Evolutionary conservation across 2,329 filamentous ascomycete species (phyloP).

Genomic region (Botrytis galanthina): DNA sequence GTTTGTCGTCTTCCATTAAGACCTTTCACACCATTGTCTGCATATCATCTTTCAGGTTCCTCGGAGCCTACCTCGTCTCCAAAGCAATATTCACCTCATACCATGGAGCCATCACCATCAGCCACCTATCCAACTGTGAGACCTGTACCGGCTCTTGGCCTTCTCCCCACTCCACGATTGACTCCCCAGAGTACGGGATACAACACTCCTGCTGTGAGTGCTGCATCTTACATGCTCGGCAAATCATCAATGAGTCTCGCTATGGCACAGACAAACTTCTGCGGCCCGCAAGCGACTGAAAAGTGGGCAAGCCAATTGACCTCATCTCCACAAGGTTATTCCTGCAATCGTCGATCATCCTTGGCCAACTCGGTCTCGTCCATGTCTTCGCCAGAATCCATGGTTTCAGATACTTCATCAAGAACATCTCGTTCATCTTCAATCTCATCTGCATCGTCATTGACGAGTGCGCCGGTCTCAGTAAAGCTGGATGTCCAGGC

Average conservation of each 20-base stretch:
- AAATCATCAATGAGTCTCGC: slow-evolving; percentile 60
- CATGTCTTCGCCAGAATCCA: slow-evolving; percentile 64
- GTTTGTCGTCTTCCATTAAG: slow-evolving; percentile 27
- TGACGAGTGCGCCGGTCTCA: slow-evolving; percentile 56
- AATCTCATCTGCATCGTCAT: slow-evolving; percentile 60
- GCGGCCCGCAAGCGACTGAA: slow-evolving; percentile 51
- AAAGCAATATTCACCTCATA: slow-evolving; percentile 44
- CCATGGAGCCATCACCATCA: slow-evolving; percentile 52
- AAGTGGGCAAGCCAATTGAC: slow-evolving; percentile 49
- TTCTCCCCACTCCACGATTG: slow-evolving; percentile 58
- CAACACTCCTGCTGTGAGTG: slow-evolving; percentile 60
- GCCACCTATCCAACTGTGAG: slow-evolving; percentile 47
- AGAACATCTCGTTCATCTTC: slow-evolving; percentile 63
- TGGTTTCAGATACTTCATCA: slow-evolving; percentile 58
- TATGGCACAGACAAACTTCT: slow-evolving; percentile 53
- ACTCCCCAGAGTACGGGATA: slow-evolving; percentile 56
- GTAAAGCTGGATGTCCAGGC: slow-evolving; percentile 58
- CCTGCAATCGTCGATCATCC: slow-evolving; percentile 56
- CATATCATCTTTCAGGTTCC: slow-evolving; percentile 41
- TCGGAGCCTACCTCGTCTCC: slow-evolving; percentile 44
- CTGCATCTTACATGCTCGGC: slow-evolving; percentile 49
- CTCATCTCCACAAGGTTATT: slow-evolving; percentile 53
- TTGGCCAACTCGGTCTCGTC: slow-evolving; percentile 62
- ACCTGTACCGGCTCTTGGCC: slow-evolving; percentile 52
- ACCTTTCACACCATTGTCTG: slow-evolving; percentile 46